A percentile compares a stretch with the other conserved stretches of the same genome.
Conservation (phyloP, 1,139 yeast species). For the Barnettozyma hawaiiensis region DNA sequence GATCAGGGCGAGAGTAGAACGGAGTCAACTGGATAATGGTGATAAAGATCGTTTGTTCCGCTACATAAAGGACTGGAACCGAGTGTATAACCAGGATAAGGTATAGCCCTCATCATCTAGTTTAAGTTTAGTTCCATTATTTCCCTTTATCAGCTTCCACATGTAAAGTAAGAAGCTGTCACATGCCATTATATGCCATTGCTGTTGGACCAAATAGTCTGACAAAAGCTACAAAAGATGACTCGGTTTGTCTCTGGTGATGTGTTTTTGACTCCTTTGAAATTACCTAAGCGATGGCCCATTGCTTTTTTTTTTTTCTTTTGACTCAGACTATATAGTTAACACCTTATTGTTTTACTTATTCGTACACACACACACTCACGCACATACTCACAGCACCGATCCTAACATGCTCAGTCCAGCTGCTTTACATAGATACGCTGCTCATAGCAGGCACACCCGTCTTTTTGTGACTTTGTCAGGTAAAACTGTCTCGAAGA, state of each 20-base stretch:
- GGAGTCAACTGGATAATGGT: conserved; percentile 11
- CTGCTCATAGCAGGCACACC: conserved; percentile 18
- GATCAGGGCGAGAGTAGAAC: conserved; percentile 19
- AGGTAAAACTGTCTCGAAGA: conserved; percentile 33
- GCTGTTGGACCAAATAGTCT: no score
- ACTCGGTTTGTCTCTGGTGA: not conserved
- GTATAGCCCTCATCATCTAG: no score
- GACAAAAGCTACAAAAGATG: not conserved
- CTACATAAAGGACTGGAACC: conserved; percentile 21
- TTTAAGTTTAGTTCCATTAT: no score
- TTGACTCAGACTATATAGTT: not conserved
- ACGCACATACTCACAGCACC: not conserved
- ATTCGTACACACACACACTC: not conserved
- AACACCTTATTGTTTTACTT: not conserved
- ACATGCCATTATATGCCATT: no score
- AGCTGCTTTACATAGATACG: not conserved
- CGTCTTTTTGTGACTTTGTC: conserved; percentile 33
- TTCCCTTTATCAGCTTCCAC: no score
- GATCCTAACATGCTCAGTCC: conserved; percentile 2
- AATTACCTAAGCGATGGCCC: not conserved
- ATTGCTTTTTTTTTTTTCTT: not conserved
- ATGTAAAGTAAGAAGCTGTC: not conserved
- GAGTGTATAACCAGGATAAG: conserved; percentile 8
- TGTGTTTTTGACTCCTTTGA: not conserved
- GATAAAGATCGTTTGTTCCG: conserved; percentile 6